These are phyloP conservation scores for Areca catechu DNA, from an alignment of 176 grass and related monocot genomes.

Conservation along the genomic window DNA sequence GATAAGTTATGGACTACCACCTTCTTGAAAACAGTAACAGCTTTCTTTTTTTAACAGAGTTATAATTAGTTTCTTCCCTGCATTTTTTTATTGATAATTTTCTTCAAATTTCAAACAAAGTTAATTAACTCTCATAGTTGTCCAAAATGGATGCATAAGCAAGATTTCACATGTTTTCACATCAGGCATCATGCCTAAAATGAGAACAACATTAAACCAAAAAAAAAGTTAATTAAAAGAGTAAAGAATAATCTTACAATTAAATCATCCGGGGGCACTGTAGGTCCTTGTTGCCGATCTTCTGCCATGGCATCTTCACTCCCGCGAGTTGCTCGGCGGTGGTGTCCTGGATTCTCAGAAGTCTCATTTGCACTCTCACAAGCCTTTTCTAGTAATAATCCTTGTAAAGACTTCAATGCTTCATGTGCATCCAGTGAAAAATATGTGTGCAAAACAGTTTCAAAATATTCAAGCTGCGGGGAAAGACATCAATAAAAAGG, in stretches of 20 bases:
- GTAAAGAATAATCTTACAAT: constrained; percentile 49
- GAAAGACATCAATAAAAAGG: constrained; percentile 15
- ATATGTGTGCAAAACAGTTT: constrained; percentile 57
- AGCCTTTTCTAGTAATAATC: constrained; percentile 81
- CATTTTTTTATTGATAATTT: too few species aligned
- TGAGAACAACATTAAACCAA: too few species aligned
- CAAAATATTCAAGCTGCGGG: constrained; percentile 91
- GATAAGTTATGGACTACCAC: too few species aligned
- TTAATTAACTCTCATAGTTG: too few species aligned
- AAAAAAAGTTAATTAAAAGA: not conserved
- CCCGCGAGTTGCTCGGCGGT: constrained; percentile 71
- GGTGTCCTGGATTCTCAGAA: constrained; percentile 73
- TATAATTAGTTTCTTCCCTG: too few species aligned
- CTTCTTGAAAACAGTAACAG: too few species aligned
- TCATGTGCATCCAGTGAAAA: constrained; percentile 74
- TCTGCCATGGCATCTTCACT: constrained; percentile 86
- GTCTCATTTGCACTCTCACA: constrained; percentile 69
- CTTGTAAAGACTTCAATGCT: constrained; percentile 85
- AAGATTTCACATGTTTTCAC: too few species aligned
- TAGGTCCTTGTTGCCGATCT: constrained; percentile 53
- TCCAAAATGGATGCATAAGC: too few species aligned
- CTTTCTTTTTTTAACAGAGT: too few species aligned
- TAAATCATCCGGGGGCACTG: constrained; percentile 91
- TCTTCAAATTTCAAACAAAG: too few species aligned
- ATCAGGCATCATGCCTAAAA: too few species aligned